Conservation (phyloP, 2,329 filamentous ascomycete species). For the Seiridium unicorne region DNA sequence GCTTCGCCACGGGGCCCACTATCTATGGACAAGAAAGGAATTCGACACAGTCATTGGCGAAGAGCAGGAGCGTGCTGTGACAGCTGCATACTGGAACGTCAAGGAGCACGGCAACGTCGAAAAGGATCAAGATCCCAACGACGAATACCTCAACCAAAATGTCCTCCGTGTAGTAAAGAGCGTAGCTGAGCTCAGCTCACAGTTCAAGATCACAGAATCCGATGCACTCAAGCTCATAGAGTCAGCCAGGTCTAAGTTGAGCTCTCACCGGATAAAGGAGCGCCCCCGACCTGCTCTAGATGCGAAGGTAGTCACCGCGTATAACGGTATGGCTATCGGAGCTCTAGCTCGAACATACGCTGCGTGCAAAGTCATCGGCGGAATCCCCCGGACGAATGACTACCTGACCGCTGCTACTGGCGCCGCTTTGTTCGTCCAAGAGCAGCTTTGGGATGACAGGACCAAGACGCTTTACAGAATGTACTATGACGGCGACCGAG, state of each 20-base stretch:
- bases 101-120: constrained; percentile 82
- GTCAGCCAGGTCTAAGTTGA: constrained; percentile 65
- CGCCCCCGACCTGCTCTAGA: constrained; percentile 77
- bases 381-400: constrained; percentile 45
- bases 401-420: constrained; percentile 67
- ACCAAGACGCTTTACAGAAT: constrained; percentile 69
- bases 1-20: constrained; percentile 88
- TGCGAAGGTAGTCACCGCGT: constrained; percentile 82
- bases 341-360: constrained; percentile 75
- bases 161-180: constrained; percentile 73
- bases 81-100: constrained; percentile 83
- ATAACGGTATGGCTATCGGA: constrained; percentile 86
- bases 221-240: constrained; percentile 68
- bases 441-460: constrained; percentile 67
- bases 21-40: constrained; percentile 89
- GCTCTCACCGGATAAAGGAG: constrained; percentile 69
- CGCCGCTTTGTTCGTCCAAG: constrained; percentile 70
- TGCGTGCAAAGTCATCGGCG: constrained; percentile 41
- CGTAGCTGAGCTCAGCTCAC: constrained; percentile 66
- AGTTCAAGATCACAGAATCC: constrained; percentile 70
- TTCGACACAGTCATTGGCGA: constrained; percentile 73
- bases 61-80: constrained; percentile 65
- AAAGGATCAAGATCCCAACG: constrained; percentile 79
- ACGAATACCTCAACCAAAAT: constrained; percentile 94
- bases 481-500: constrained; percentile 64